Evolutionary conservation across 306 rosid species (phyloP), one percentile per base, ranked within the genome.

Genomic region (Luffa aegyptiaca): DNA sequence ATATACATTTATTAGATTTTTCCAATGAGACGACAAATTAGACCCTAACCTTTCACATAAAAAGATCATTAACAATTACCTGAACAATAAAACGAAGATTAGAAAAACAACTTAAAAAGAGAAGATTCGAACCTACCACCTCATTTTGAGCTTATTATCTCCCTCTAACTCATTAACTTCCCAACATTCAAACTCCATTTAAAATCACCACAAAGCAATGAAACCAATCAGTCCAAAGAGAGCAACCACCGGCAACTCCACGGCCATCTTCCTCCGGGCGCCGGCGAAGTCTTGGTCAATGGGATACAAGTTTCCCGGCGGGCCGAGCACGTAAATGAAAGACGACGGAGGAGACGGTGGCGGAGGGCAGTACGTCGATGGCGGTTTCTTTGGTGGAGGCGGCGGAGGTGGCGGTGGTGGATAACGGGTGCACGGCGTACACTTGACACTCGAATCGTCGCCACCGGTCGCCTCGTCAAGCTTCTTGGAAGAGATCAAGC

Each of bases 291-390:
- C 79, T 0, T 52, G 63, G 16, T 52, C 63, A 3, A 75, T 75
- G 63, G 79, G 63, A 75, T 75, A 75, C 63, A 75, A 75, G 21
- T 51, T 75, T 35, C 46, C 79, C 2, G 79, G 79, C 11, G 79
- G 79, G 14, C 79, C 63, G 16, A 48, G 59, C 8, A 75, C 17
- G 46, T 75, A 69, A 1, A 69, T 42, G 55, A 69, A 69, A 21
- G 75, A 69, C 6, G 51, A 37, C 6, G 53, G 75, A 42, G 75
- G 75, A 18, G 36, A 10, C 0, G 75, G 75, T 11, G 75, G 75
- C 0, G 75, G 75, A 42, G 75, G 75, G 52, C 75, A 69, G 35
- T 69, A 69, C 14, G 35, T 1, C 4, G 55, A n/a, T 10, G 75
- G 18, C 1, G 75, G 53, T 69, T 69, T 69, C 55, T 69, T 69